Evolutionary conservation across 768 basidiomycete species (phyloP).

Genomic region (Suillus tomentosus): DNA sequence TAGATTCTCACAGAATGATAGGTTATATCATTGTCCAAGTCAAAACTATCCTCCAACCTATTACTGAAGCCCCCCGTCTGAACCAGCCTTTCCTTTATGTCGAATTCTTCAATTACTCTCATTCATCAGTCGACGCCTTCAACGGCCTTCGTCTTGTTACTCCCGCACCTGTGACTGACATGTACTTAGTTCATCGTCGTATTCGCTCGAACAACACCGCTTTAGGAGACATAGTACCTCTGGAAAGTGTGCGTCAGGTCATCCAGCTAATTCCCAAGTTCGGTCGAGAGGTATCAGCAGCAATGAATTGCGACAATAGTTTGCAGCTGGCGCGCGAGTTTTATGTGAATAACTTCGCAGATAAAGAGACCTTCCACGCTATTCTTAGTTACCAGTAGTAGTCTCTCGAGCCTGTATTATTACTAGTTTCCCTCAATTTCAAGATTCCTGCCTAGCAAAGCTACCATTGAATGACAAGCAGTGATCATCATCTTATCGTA

Average conservation of each 20-base stretch:
- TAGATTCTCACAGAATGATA: background rate
- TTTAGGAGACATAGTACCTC: conserved; percentile 6
- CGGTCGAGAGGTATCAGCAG: background rate
- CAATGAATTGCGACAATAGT: conserved; percentile 3
- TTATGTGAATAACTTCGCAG: conserved; percentile 15
- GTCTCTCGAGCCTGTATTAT: background rate
- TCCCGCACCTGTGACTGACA: background rate
- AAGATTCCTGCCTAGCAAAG: background rate
- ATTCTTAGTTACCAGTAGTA: conserved; percentile 9
- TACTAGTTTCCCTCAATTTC: background rate
- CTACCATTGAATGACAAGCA: background rate
- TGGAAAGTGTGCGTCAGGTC: conserved; percentile 2
- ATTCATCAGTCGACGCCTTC: background rate
- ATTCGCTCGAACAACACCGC: background rate
- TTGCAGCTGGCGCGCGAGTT: conserved; percentile 3
- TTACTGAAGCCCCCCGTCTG: background rate
- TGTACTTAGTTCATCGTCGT: background rate
- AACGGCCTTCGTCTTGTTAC: background rate
- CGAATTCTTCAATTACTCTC: conserved; percentile 3
- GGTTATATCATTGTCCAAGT: conserved; percentile 8
- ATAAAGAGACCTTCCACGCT: conserved; percentile 5
- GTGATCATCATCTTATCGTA: background rate
- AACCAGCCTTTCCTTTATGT: conserved; percentile 7
- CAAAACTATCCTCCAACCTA: conserved; percentile 2
- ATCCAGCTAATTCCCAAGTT: conserved; percentile 12